Evolutionary conservation across 2,329 filamentous ascomycete species (phyloP).

Genomic region (Byssothecium circinans): DNA sequence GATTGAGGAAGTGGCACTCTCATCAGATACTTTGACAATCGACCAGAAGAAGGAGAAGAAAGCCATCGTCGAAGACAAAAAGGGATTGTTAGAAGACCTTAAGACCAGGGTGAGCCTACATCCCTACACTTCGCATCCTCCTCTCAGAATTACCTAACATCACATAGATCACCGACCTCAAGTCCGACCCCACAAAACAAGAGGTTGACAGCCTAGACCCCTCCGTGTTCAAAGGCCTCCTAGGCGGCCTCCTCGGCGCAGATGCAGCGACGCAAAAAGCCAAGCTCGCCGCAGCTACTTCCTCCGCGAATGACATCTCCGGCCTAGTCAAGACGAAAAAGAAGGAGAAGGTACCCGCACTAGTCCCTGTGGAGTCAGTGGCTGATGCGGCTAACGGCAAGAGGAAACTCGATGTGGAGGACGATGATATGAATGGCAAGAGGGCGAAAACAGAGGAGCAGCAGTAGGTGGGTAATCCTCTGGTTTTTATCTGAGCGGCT

Average conservation of each 20-base stretch:
- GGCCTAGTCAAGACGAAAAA: conserved; percentile 72
- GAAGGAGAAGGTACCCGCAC: conserved; percentile 49
- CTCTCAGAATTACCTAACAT: conserved; percentile 13
- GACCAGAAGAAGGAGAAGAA: conserved; percentile 66
- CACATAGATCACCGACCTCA: conserved; percentile 66
- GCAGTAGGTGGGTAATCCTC: conserved; percentile 1
- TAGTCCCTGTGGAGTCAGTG: conserved; percentile 7
- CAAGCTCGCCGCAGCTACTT: conserved; percentile 71
- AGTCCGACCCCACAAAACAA: conserved; percentile 57
- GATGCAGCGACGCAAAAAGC: conserved; percentile 63
- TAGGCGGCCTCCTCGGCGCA: conserved; percentile 66
- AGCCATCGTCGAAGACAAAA: conserved; percentile 67
- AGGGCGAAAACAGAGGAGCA: conserved; percentile 38
- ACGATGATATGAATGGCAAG: conserved; percentile 28
- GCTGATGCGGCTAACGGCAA: conserved; percentile 24
- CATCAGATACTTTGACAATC: conserved; percentile 49
- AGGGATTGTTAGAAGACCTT: conserved; percentile 78
- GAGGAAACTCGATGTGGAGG: conserved; percentile 36
- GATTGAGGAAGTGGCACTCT: conserved; percentile 68
- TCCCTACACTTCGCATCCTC: background rate
- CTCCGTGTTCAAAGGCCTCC: conserved; percentile 59
- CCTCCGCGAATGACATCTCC: conserved; percentile 71
- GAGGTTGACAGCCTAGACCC: conserved; percentile 46
- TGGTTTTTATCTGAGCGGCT: no score
- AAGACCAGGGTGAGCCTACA: conserved; percentile 56